phyloP scores from a whole-genome alignment of 352 stramenopile species.

The Globisporangium cederbergense region DNA sequence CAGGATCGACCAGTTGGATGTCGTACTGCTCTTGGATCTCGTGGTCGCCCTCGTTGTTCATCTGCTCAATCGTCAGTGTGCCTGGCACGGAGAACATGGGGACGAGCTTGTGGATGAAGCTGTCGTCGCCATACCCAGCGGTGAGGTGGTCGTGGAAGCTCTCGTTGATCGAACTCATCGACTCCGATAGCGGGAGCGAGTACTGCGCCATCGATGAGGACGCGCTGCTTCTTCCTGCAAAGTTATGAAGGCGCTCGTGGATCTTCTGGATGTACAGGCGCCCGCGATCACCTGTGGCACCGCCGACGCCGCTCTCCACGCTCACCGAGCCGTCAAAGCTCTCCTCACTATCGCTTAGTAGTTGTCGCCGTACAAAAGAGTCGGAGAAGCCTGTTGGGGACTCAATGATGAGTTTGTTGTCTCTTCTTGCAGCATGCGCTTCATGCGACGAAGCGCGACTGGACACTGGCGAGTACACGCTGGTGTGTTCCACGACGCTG shows the following conservation, averaged over 20 bases:
- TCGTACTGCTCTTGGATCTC: slow-evolving; percentile 27
- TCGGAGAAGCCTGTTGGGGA: background rate
- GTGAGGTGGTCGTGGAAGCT: slow-evolving; percentile 26
- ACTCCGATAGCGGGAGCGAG: slow-evolving; percentile 55
- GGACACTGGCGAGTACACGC: background rate
- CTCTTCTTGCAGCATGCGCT: background rate
- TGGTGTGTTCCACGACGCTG: background rate
- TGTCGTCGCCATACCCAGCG: slow-evolving; percentile 25
- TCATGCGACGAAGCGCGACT: background rate
- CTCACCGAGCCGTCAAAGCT: slow-evolving; percentile 15
- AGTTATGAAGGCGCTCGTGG: slow-evolving; percentile 15
- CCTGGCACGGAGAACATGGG: slow-evolving; percentile 47
- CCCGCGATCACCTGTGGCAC: background rate
- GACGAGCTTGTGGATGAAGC: slow-evolving; percentile 56
- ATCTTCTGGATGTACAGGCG: slow-evolving; percentile 24
- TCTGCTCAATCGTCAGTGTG: slow-evolving; percentile 2
- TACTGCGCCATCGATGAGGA: slow-evolving; percentile 36
- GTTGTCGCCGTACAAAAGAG: background rate
- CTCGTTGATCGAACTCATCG: slow-evolving; percentile 57
- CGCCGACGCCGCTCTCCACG: background rate
- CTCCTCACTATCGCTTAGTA: slow-evolving; percentile 3
- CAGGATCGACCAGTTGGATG: slow-evolving; percentile 30
- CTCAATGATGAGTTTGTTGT: background rate
- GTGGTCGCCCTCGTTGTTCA: slow-evolving; percentile 6
- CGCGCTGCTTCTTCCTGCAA: slow-evolving; percentile 11